Evolutionary conservation across 495 filamentous ascomycete species (phyloP), one percentile per base, ranked within the genome.

Genomic region (Annulohypoxylon stygium): DNA sequence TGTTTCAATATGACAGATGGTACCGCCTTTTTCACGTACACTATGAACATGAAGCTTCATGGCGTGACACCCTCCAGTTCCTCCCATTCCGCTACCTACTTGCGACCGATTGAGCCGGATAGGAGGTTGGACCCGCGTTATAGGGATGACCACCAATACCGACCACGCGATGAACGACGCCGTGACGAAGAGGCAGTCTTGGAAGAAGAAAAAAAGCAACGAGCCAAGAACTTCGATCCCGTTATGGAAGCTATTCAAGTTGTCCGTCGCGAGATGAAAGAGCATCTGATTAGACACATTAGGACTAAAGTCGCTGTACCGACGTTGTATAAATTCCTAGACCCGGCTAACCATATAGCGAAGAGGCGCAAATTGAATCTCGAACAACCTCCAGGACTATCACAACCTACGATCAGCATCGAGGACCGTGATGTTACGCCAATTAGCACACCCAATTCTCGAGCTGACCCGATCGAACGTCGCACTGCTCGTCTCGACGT

Each of bases 31-130:
- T 98, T 99, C 84, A 97, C 89, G 4, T 98, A 98, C 76, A 89
- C 87, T 60, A 93, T 99, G 93, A 89, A 89, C 47, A 97, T 99
- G 95, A 90, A 94, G 77, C 90, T 90, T 69, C 90, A 94, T 83
- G 73, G 69, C 45, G 77, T 70, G 8, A 2, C 55, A 36, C 33
- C 85, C 37, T 89, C 89, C 70, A 91, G 90, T 16, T 67, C 66
- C 36, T 69, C 69, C 50, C 61, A 70, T 4, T 47, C 69, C 8
- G 7, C 55, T 1, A 37, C 23, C 11, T 59, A 67, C 0, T 9
- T 58, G 25, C 72, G 73, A 57, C 71, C 60, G 59, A 65, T 25
- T 53, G 76, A 78, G n/a, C 64, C 51, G 3, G 78, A 76, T 4
- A 75, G 58, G 47, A 71, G 77, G n/a, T 41, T 64, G 20, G 90